Evolutionary conservation across 495 filamentous ascomycete species (phyloP).

Genomic region (Aspergillus diversus): DNA sequence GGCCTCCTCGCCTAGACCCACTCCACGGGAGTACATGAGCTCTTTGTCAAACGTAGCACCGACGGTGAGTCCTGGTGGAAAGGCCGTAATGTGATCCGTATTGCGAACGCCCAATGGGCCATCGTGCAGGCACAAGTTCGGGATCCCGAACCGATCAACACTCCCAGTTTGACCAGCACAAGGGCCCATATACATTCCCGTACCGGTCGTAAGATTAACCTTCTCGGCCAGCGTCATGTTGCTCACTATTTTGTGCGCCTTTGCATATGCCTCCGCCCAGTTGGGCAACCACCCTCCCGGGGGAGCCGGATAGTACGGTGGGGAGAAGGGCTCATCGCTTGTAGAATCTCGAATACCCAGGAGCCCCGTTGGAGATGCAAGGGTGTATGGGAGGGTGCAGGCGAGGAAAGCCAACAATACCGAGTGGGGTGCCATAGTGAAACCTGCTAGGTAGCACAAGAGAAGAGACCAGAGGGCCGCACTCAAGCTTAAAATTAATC

Average conservation of each 20-base stretch:
- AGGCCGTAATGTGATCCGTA: slow-evolving; percentile 62
- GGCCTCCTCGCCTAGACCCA: slow-evolving; percentile 69
- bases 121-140: slow-evolving; percentile 50
- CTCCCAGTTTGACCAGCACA: slow-evolving; percentile 50
- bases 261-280: slow-evolving; percentile 81
- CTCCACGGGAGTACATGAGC: slow-evolving; percentile 68
- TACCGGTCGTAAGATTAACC: slow-evolving; percentile 90
- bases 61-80: slow-evolving; percentile 58
- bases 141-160: slow-evolving; percentile 43
- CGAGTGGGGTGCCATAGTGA: slow-evolving; percentile 6
- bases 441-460: neutral
- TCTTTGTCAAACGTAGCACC: slow-evolving; percentile 61
- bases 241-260: slow-evolving; percentile 77
- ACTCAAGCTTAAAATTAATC: neutral
- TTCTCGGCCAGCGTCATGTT: slow-evolving; percentile 91
- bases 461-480: neutral
- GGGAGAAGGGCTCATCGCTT: slow-evolving; percentile 35
- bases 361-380: slow-evolving; percentile 3
- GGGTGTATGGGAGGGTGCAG: neutral
- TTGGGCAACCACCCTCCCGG: slow-evolving; percentile 69
- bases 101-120: slow-evolving; percentile 48
- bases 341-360: slow-evolving; percentile 9
- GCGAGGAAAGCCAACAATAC: slow-evolving; percentile 1
- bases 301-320: slow-evolving; percentile 84
- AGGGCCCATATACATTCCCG: slow-evolving; percentile 49